phyloP scores from a whole-genome alignment of 768 basidiomycete genomes.

The Steccherinum ochraceum region DNA sequence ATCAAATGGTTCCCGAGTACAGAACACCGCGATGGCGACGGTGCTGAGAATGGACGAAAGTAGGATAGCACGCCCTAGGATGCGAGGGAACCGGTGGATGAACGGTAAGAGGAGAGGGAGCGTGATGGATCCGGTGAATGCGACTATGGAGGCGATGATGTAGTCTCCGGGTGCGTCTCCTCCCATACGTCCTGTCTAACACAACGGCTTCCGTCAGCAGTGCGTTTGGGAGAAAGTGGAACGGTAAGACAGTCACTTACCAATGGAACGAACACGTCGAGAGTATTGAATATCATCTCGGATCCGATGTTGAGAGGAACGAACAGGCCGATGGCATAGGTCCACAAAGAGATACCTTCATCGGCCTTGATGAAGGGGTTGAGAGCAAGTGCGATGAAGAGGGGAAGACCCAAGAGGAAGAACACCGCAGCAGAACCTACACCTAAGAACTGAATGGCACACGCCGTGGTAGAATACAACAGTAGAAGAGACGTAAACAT shows the following conservation, averaged over 20 bases:
- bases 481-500: constrained; percentile 58
- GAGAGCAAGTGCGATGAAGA: constrained; percentile 48
- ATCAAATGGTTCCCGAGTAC: constrained; percentile 63
- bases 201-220: not conserved
- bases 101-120: constrained; percentile 65
- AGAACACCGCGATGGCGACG: constrained; percentile 54
- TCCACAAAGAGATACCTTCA: constrained; percentile 44
- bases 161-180: constrained; percentile 81
- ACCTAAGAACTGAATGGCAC: constrained; percentile 54
- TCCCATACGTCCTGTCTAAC: constrained; percentile 77
- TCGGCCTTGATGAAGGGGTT: constrained; percentile 36
- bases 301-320: constrained; percentile 52
- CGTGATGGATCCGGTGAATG: constrained; percentile 47
- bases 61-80: constrained; percentile 31
- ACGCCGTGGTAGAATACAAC: constrained; percentile 48
- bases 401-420: constrained; percentile 53
- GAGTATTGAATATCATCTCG: constrained; percentile 49
- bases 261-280: constrained; percentile 89
- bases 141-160: constrained; percentile 77
- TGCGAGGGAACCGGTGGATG: constrained; percentile 59
- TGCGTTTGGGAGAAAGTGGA: too few relatives aligned
- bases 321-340: constrained; percentile 56
- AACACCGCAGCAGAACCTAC: constrained; percentile 76
- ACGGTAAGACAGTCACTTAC: constrained; percentile 34
- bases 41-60: constrained; percentile 40